These are phyloP conservation scores for Aspergillus sparsus DNA, from an alignment of 495 filamentous ascomycete genomes.

Conservation along the genomic window DNA sequence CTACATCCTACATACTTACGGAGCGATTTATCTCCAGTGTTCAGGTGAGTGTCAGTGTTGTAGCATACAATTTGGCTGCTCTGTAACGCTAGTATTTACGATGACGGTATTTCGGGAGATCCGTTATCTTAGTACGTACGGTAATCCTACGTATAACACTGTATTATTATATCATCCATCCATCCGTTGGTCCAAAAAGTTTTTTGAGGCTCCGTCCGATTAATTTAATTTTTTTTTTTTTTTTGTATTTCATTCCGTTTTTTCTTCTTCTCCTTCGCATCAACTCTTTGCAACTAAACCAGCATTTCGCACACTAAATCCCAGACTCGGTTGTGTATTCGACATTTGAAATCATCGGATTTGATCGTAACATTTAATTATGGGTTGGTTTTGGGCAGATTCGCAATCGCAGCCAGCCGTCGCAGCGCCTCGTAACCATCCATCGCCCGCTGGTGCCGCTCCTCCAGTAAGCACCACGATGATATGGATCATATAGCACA, in stretches of 20 bases:
- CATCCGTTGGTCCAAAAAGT: too few species aligned
- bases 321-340: background rate
- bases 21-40: too few species aligned
- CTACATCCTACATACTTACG: too few species aligned
- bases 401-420: constrained; percentile 43
- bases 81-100: too few species aligned
- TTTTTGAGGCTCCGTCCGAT: background rate
- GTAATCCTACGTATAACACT: too few species aligned
- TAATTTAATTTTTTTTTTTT: background rate
- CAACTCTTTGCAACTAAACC: background rate
- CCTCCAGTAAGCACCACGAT: constrained; percentile 67
- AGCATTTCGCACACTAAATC: background rate
- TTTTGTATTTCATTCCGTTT: background rate
- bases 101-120: too few species aligned
- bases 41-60: too few species aligned
- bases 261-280: background rate
- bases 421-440: constrained; percentile 42
- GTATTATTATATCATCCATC: too few species aligned
- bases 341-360: background rate
- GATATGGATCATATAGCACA: constrained; percentile 2
- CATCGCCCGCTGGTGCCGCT: constrained; percentile 38
- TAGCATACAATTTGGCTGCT: too few species aligned
- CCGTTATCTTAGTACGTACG: too few species aligned
- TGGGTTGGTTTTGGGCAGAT: constrained; percentile 99
- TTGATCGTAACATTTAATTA: constrained; percentile 36